Conservation (phyloP, 768 basidiomycete genomes). For the Russula brevipes region DNA sequence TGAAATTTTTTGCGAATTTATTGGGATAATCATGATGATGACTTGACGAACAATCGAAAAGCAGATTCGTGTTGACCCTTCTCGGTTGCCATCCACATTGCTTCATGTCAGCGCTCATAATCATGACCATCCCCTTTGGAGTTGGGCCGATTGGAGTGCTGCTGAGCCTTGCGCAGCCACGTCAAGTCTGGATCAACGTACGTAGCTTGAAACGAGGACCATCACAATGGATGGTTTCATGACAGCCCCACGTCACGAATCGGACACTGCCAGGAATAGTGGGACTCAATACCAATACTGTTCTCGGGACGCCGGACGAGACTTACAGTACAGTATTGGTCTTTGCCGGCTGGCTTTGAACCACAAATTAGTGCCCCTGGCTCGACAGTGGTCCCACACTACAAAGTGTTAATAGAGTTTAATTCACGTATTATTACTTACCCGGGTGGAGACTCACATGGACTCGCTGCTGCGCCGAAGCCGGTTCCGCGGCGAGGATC, state of each 20-base stretch:
- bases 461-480: conserved; percentile 20
- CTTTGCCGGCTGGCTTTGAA: conserved; percentile 12
- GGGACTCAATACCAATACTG: conserved; percentile 6
- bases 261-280: background rate
- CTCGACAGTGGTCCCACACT: background rate
- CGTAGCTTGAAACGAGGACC: background rate
- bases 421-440: conserved; percentile 17
- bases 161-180: background rate
- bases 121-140: conserved; percentile 1
- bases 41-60: conserved; percentile 13
- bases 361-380: conserved; percentile 4
- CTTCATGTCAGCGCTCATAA: conserved; percentile 14
- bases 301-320: background rate
- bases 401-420: background rate
- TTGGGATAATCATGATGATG: conserved; percentile 2
- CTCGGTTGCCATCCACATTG: conserved; percentile 18
- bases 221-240: conserved; percentile 11
- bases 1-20: background rate
- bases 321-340: background rate
- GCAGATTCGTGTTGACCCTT: background rate
- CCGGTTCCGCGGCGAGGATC: conserved; percentile 24
- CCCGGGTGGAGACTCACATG: conserved; percentile 4
- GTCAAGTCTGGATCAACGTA: background rate
- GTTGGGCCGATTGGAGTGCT: conserved; percentile 2
- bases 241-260: background rate